Percentiles rank a stretch among this genome's conserved stretches.
phyloP scores from a whole-genome alignment of 2,329 filamentous ascomycete species.

The Zelopaecilomyces penicillatus region DNA sequence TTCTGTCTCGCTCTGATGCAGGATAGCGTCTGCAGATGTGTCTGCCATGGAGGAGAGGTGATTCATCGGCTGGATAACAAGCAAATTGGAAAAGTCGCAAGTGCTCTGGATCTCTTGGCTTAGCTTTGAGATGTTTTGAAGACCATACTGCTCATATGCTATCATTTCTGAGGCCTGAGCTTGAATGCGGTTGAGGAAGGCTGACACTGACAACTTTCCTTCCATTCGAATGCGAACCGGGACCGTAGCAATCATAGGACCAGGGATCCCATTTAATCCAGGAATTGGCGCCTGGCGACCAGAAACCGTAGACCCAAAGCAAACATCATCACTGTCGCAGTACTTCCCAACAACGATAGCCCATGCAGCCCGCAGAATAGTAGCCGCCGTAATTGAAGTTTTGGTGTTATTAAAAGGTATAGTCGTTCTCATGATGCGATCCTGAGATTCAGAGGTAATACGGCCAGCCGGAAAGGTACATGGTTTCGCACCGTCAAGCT shows the following conservation, averaged over 20 bases:
- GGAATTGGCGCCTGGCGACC: too few relatives aligned
- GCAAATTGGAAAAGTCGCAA: constrained; percentile 6
- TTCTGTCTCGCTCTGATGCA: constrained; percentile 1
- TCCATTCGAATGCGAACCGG: too few relatives aligned
- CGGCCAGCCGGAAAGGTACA: not conserved
- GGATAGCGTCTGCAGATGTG: constrained; percentile 5
- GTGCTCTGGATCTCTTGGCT: constrained; percentile 1
- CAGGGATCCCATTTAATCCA: too few relatives aligned
- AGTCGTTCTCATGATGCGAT: too few relatives aligned
- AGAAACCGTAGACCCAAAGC: not conserved
- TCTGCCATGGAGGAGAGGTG: not conserved
- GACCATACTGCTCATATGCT: constrained; percentile 5
- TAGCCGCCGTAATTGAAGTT: constrained; percentile 3
- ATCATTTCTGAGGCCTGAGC: constrained; percentile 6
- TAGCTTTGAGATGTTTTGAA: constrained; percentile 6
- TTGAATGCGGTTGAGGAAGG: constrained; percentile 2
- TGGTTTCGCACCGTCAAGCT: constrained; percentile 8
- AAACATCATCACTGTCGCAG: not conserved
- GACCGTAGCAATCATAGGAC: too few relatives aligned
- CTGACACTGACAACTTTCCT: not conserved
- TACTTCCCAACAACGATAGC: constrained; percentile 7
- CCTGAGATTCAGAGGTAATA: too few relatives aligned
- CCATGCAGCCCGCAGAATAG: constrained; percentile 11
- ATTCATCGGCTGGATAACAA: constrained; percentile 7
- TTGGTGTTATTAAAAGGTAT: too few relatives aligned